Conservation (phyloP, 192 early-diverging fungal species). For the Coemansia aciculifera region DNA sequence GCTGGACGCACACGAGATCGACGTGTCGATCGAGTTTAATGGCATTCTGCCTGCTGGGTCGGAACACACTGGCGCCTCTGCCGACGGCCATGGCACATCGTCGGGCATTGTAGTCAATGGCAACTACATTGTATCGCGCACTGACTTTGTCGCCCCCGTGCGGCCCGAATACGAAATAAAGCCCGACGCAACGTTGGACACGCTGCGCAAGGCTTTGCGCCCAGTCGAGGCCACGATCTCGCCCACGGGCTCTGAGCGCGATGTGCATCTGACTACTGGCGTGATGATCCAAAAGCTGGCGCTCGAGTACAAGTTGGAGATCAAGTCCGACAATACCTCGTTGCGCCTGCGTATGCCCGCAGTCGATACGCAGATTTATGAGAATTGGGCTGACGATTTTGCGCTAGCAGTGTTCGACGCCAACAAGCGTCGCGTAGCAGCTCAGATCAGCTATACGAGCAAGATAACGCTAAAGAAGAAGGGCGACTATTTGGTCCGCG, state of each 20-base stretch:
- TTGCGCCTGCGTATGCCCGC: conserved; percentile 57
- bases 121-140: conserved; percentile 60
- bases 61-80: conserved; percentile 36
- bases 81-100: conserved; percentile 17
- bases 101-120: conserved; percentile 45
- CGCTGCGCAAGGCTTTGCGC: conserved; percentile 65
- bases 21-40: conserved; percentile 75
- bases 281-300: conserved; percentile 69
- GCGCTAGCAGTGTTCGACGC: conserved; percentile 70
- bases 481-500: conserved; percentile 84
- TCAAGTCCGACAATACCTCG: conserved; percentile 52
- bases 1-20: conserved; percentile 66
- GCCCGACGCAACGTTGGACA: conserved; percentile 58
- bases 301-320: conserved; percentile 72
- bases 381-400: conserved; percentile 71
- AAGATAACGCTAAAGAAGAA: conserved; percentile 64
- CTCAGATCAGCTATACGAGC: conserved; percentile 74
- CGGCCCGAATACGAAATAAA: conserved; percentile 70
- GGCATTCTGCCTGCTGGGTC: conserved; percentile 61
- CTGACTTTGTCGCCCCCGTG: conserved; percentile 70
- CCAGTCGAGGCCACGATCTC: conserved; percentile 64
- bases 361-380: conserved; percentile 69
- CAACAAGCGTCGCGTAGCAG: conserved; percentile 71
- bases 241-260: conserved; percentile 70
- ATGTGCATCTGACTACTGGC: conserved; percentile 66